phyloP scores from a whole-genome alignment of 495 filamentous ascomycete species.

The Hypoxylon fragiforme region DNA sequence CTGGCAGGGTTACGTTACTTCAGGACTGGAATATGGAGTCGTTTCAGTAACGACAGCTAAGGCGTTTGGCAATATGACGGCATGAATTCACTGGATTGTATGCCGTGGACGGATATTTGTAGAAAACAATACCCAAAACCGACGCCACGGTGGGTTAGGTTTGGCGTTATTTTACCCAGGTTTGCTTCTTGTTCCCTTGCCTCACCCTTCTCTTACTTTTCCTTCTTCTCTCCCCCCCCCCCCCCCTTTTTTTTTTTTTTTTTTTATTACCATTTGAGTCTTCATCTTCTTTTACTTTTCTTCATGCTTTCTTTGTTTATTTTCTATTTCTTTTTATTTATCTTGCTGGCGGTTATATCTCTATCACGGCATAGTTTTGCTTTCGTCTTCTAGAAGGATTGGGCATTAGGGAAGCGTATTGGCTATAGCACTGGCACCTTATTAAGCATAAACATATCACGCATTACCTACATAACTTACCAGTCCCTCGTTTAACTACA shows the following conservation, averaged over 20 bases:
- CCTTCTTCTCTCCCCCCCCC: not conserved
- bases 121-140: constrained; percentile 34
- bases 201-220: not conserved
- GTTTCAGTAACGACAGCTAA: constrained; percentile 33
- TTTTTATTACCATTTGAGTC: not conserved
- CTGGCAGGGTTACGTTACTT: constrained; percentile 39
- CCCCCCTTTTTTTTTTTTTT: not conserved
- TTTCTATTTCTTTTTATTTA: not conserved
- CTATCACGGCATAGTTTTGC: not conserved
- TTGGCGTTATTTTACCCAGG: constrained; percentile 15
- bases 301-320: not conserved
- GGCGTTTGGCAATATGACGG: constrained; percentile 28
- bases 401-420: not conserved
- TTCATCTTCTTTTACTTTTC: not conserved
- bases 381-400: not conserved
- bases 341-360: not conserved
- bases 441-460: no score
- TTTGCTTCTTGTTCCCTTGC: not conserved
- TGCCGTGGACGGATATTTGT: constrained; percentile 21
- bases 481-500: no score
- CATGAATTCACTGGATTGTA: constrained; percentile 5
- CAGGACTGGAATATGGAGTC: constrained; percentile 33
- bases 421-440: not conserved
- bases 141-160: constrained; percentile 13
- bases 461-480: no score